Percentiles rank a stretch among this genome's conserved stretches.
Conservation (phyloP, 441 rosid species). For the Adansonia madagascariensis region DNA sequence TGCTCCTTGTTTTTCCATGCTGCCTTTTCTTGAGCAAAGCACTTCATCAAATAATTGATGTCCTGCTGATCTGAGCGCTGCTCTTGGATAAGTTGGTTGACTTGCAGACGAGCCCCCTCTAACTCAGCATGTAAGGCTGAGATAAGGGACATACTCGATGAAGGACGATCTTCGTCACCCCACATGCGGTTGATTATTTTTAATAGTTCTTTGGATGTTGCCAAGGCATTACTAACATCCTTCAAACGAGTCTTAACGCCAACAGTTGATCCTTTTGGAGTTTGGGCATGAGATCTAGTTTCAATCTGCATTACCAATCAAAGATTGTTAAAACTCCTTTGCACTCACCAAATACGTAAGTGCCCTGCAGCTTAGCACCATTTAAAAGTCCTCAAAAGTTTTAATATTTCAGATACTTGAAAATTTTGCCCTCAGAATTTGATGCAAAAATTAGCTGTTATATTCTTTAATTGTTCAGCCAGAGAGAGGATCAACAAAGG, state of each 20-base stretch:
- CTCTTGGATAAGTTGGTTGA: conserved; percentile 80
- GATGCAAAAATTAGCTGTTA: neutral
- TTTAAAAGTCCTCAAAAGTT: too few relatives aligned
- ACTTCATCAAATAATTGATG: conserved; percentile 70
- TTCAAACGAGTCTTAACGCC: conserved; percentile 77
- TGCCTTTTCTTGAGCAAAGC: conserved; percentile 92
- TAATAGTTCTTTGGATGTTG: conserved; percentile 91
- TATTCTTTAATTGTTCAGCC: neutral
- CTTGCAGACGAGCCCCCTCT: conserved; percentile 87
- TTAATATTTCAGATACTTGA: neutral
- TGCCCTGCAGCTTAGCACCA: neutral
- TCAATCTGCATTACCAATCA: conserved; percentile 60
- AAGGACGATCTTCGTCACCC: conserved; percentile 85
- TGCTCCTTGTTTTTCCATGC: conserved; percentile 90
- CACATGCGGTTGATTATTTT: conserved; percentile 90
- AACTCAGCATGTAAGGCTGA: conserved; percentile 95
- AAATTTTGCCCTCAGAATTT: neutral
- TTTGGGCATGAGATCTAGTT: conserved; percentile 75
- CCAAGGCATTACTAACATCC: conserved; percentile 84
- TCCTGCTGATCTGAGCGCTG: conserved; percentile 73
- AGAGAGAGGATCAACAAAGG: neutral
- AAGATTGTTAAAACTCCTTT: conserved; percentile 7
- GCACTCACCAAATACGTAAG: neutral
- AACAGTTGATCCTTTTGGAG: conserved; percentile 60
- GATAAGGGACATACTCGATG: conserved; percentile 90